Conservation (phyloP, 2,329 filamentous ascomycete genomes). For the Diaporthe nobilis region DNA sequence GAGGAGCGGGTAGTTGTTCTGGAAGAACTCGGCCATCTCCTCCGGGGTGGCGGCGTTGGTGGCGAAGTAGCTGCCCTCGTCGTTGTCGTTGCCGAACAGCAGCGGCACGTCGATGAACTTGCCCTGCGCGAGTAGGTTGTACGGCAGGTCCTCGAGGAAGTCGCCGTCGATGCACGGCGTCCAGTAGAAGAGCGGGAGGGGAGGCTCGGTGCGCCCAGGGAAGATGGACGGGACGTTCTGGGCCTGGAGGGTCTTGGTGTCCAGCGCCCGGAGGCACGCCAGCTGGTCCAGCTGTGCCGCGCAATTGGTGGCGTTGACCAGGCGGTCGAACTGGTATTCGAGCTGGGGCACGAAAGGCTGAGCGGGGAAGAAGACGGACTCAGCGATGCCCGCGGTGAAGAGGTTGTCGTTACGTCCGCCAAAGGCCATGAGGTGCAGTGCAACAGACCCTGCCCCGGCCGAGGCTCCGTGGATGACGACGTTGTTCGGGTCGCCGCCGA, state of each 20-base stretch:
- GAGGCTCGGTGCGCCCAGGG: conserved; percentile 51
- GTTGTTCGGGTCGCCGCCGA: conserved; percentile 71
- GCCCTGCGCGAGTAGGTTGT: conserved; percentile 58
- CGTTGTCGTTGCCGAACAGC: conserved; percentile 62
- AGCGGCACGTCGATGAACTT: conserved; percentile 68
- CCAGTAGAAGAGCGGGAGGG: conserved; percentile 63
- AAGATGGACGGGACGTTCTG: conserved; percentile 59
- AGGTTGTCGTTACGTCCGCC: conserved; percentile 60
- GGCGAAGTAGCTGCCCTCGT: conserved; percentile 64
- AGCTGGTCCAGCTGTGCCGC: conserved; percentile 51
- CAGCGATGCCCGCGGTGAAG: conserved; percentile 61
- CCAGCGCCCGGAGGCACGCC: conserved; percentile 58
- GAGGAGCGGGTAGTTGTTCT: conserved; percentile 63
- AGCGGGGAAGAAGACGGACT: conserved; percentile 65
- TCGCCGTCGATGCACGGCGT: conserved; percentile 65
- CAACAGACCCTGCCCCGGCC: conserved; percentile 72
- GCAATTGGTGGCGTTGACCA: conserved; percentile 55
- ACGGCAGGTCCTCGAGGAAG: conserved; percentile 59
- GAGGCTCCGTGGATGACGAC: conserved; percentile 75
- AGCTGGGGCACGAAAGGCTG: conserved; percentile 60
- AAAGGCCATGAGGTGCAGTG: conserved; percentile 64
- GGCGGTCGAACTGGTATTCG: conserved; percentile 62
- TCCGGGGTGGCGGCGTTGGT: conserved; percentile 52
- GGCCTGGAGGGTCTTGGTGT: conserved; percentile 54
- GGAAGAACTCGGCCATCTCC: conserved; percentile 57